Evolutionary conservation across 495 filamentous ascomycete genomes (phyloP).

Genomic region (Hypoxylon intermedium): DNA sequence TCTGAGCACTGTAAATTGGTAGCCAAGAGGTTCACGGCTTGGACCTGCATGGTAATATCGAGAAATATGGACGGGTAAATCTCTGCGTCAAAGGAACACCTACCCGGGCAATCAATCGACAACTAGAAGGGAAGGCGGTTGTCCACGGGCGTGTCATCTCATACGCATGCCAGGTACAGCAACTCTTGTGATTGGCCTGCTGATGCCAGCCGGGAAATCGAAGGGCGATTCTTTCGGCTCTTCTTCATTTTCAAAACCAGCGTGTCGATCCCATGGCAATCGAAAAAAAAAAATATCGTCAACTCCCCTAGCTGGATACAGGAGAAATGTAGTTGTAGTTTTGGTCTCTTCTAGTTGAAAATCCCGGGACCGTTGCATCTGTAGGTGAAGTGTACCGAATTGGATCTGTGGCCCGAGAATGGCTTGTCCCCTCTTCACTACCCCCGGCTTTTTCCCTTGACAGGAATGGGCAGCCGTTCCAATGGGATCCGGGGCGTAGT

Average conservation of each 20-base stretch:
- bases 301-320: background rate
- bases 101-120: constrained; percentile 14
- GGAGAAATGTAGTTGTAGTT: constrained; percentile 14
- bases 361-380: constrained; percentile 21
- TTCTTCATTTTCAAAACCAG: constrained; percentile 15
- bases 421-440: constrained; percentile 1
- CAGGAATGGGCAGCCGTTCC: constrained; percentile 37
- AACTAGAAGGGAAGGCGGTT: constrained; percentile 37
- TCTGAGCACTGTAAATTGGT: background rate
- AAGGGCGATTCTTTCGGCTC: constrained; percentile 28
- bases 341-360: constrained; percentile 13
- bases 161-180: constrained; percentile 12
- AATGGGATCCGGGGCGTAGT: constrained; percentile 28
- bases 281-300: background rate
- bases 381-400: constrained; percentile 24
- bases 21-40: constrained; percentile 16
- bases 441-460: constrained; percentile 22
- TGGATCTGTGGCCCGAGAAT: constrained; percentile 28
- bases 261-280: constrained; percentile 7
- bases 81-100: constrained; percentile 7
- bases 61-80: constrained; percentile 38
- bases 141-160: constrained; percentile 15
- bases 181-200: constrained; percentile 21
- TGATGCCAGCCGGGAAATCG: constrained; percentile 1
- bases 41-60: constrained; percentile 33